Evolutionary conservation across 2,329 filamentous ascomycete species (phyloP).

Genomic region (Trichoderma sp.): DNA sequence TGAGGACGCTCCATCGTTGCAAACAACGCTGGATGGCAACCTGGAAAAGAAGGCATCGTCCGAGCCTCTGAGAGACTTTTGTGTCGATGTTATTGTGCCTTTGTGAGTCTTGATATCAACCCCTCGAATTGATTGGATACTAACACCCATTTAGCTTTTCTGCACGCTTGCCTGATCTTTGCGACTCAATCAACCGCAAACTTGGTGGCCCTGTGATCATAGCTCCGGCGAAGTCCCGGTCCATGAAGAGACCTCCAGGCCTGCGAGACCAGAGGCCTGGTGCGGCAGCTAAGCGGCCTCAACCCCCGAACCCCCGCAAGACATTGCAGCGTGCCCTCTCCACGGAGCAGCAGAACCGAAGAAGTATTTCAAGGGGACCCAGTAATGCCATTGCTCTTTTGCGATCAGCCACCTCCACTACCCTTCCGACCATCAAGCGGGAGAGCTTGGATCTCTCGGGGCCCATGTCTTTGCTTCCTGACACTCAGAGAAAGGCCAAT

Average conservation of each 20-base stretch:
- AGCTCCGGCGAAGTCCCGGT: constrained; percentile 51
- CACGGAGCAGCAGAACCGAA: constrained; percentile 53
- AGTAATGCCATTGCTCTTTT: constrained; percentile 60
- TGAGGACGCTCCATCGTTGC: constrained; percentile 45
- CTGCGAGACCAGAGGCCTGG: constrained; percentile 51
- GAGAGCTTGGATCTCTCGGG: constrained; percentile 61
- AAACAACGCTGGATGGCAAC: constrained; percentile 33
- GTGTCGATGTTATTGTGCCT: constrained; percentile 74
- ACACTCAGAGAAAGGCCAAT: constrained; percentile 37
- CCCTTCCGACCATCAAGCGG: constrained; percentile 61
- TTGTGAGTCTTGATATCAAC: constrained; percentile 52
- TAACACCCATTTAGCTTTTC: constrained; percentile 59
- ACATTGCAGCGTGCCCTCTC: constrained; percentile 62
- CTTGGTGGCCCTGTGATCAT: constrained; percentile 67
- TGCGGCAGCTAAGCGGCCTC: constrained; percentile 47
- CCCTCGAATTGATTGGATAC: constrained; percentile 19
- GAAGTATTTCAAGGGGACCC: constrained; percentile 55
- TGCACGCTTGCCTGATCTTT: constrained; percentile 68
- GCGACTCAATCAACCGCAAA: constrained; percentile 68
- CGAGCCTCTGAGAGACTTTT: constrained; percentile 72
- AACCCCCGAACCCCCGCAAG: constrained; percentile 41
- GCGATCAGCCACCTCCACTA: constrained; percentile 64
- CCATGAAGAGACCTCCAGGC: constrained; percentile 40
- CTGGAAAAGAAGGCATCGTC: constrained; percentile 42
- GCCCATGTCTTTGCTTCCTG: constrained; percentile 28